Evolutionary conservation across 495 filamentous ascomycete genomes (phyloP), one percentile per base, ranked within the genome.

Genomic region (Penicillium nucicola): DNA sequence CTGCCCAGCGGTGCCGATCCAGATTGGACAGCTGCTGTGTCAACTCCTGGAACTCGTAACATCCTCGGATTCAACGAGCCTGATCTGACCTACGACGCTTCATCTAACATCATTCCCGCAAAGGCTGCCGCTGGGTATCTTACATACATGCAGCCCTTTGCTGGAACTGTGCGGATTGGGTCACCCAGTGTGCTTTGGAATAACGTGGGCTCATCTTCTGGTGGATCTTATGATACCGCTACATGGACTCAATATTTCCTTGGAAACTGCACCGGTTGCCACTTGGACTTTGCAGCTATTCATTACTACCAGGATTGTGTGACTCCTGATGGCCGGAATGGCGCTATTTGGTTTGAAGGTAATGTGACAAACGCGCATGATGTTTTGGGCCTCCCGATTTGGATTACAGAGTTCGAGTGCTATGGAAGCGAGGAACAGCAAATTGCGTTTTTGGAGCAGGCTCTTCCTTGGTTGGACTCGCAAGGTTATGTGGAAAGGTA

Each of bases 21-120:
- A 83, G 61, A 49, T 22, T 50, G 47, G 42, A 52, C 69, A 17
- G 53, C 60, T 7, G 84, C 84, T 56, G 64, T 77, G 46, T 70
- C 68, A 43, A 65, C 72, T 55, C 62, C 34, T 10, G 47, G 47
- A 9, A 25, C 41, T 1, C 4, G 28, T 1, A 39, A 45, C 31
- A 45, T 91, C 41, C 71, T 91, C 50, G 66, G 71, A 57, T 88
- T 90, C 81, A 91, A 91, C 77, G 87, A 91, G 74, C 85, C 84
- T 23, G 87, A 91, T 53, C 70, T 76, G 41, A 31, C 42, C 10
- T 57, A 48, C 4, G 83, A 88, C 61, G 72, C 85, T 53, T 50
- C 47, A 14, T 42, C 47, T 2, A 83, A 86, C 72, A 65, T 89
- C 59, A 60, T 68, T 12, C 75, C 79, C 17, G 52, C 58, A 19